These are phyloP conservation scores for Neolentinus lepideus DNA, from an alignment of 1,284 basidiomycete genomes.

Conservation along the genomic window DNA sequence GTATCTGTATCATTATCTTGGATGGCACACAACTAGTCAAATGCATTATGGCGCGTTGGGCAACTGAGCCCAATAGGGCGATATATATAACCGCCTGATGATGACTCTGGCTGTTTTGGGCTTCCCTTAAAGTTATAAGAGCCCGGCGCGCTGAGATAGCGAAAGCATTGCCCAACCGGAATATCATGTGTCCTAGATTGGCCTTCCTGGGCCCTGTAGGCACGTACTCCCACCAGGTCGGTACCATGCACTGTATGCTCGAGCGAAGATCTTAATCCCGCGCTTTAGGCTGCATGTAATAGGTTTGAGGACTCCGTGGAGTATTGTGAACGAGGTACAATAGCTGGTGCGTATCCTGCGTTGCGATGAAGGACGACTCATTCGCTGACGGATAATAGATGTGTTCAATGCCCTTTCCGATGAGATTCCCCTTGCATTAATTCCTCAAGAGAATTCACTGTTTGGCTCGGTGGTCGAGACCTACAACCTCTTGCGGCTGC, in stretches of 20 bases:
- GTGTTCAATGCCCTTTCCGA: constrained; percentile 44
- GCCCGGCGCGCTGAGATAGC: too few relatives aligned
- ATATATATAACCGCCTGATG: too few relatives aligned
- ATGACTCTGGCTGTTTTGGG: not conserved
- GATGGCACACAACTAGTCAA: too few relatives aligned
- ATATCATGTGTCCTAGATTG: constrained; percentile 14
- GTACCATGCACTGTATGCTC: constrained; percentile 11
- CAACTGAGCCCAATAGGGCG: too few relatives aligned
- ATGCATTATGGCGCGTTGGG: too few relatives aligned
- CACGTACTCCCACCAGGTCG: constrained; percentile 73
- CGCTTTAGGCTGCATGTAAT: constrained; percentile 49
- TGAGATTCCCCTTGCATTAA: constrained; percentile 39
- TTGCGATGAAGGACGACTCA: constrained; percentile 4
- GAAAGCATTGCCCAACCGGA: too few relatives aligned
- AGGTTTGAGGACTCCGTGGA: constrained; percentile 43
- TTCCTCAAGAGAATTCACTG: constrained; percentile 74
- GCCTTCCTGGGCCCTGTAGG: constrained; percentile 63
- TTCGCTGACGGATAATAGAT: constrained; percentile 28
- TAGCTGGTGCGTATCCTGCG: constrained; percentile 41
- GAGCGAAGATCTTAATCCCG: not conserved
- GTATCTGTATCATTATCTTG: too few relatives aligned
- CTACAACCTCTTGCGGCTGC: constrained; percentile 50
- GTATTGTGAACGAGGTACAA: constrained; percentile 47
- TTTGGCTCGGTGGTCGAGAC: constrained; percentile 71
- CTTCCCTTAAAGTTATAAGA: not conserved